Evolutionary conservation across 1,284 basidiomycete genomes (phyloP).

Genomic region (Sanghuangporus weigelae): DNA sequence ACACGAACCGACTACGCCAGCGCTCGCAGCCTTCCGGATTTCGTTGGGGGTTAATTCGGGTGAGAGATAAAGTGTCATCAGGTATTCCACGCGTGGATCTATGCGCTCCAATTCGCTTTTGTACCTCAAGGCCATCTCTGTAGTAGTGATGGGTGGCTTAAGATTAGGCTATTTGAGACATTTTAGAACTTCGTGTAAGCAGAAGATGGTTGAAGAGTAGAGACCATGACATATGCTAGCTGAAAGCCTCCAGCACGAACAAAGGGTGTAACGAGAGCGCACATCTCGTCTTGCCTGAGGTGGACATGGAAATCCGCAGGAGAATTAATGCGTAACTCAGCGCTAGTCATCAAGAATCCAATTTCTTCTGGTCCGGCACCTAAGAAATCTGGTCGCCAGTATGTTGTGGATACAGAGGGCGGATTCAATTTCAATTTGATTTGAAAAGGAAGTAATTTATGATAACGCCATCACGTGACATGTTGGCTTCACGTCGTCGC

Average conservation of each 20-base stretch:
- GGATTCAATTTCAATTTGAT: too few relatives aligned
- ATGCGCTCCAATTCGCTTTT: conserved; percentile 70
- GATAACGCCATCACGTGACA: conserved; percentile 6
- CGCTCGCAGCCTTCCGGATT: conserved; percentile 80
- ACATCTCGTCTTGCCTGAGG: conserved; percentile 83
- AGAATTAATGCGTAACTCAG: conserved; percentile 49
- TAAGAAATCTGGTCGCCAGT: background rate
- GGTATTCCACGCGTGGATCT: conserved; percentile 77
- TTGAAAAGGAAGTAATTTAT: background rate
- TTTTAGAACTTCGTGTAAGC: conserved; percentile 19
- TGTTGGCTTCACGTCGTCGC: background rate
- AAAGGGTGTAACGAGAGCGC: conserved; percentile 86
- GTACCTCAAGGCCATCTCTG: conserved; percentile 81
- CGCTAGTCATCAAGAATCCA: conserved; percentile 25
- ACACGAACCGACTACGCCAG: conserved; percentile 73
- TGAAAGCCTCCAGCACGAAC: conserved; percentile 86
- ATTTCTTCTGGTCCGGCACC: background rate
- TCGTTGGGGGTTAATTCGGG: conserved; percentile 89
- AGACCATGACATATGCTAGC: conserved; percentile 95
- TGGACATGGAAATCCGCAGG: conserved; percentile 98
- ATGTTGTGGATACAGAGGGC: too few relatives aligned
- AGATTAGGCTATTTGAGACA: conserved; percentile 75
- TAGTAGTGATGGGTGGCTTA: conserved; percentile 85
- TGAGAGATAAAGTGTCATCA: conserved; percentile 96
- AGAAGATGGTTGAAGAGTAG: conserved; percentile 21